These are phyloP conservation scores for Cladosporium cucumerinum DNA, from an alignment of 2,329 filamentous ascomycete species.

Conservation along the genomic window DNA sequence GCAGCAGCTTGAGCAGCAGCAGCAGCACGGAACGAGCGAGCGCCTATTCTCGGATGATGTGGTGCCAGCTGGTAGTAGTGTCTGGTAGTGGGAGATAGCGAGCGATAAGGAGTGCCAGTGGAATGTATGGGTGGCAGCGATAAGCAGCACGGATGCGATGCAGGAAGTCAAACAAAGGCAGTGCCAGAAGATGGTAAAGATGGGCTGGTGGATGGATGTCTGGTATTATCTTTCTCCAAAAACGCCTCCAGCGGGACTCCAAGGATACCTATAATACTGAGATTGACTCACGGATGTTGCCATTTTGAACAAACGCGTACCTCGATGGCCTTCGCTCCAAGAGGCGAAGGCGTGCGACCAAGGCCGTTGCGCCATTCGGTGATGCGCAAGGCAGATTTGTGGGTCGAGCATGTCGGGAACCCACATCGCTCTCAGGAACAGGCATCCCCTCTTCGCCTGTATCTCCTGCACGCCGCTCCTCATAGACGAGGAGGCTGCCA, in stretches of 20 bases:
- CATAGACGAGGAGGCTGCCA: not conserved
- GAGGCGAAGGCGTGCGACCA: slow-evolving; percentile 13
- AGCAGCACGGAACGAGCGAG: not conserved
- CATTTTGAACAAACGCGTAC: slow-evolving; percentile 8
- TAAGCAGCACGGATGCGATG: not conserved
- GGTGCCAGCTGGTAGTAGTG: not conserved
- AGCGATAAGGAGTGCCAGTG: slow-evolving; percentile 2
- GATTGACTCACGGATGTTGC: slow-evolving; percentile 12
- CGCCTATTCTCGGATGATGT: slow-evolving; percentile 11
- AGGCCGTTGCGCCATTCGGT: slow-evolving; percentile 12
- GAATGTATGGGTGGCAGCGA: not conserved
- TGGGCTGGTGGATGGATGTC: not conserved
- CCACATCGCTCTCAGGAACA: slow-evolving; percentile 1
- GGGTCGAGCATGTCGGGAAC: not conserved
- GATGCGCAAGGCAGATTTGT: slow-evolving; percentile 13
- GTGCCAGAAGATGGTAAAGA: not conserved
- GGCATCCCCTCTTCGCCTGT: not conserved
- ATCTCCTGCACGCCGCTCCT: not conserved
- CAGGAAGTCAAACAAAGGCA: slow-evolving; percentile 5
- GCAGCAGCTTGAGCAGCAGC: not conserved
- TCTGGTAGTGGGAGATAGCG: slow-evolving; percentile 7
- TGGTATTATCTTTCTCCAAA: not conserved
- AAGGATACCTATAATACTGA: not conserved
- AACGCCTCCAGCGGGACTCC: not conserved
- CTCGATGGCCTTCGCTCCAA: slow-evolving; percentile 11